phyloP scores from a whole-genome alignment of 2,329 filamentous ascomycete species.

The Colletotrichum sp. region DNA sequence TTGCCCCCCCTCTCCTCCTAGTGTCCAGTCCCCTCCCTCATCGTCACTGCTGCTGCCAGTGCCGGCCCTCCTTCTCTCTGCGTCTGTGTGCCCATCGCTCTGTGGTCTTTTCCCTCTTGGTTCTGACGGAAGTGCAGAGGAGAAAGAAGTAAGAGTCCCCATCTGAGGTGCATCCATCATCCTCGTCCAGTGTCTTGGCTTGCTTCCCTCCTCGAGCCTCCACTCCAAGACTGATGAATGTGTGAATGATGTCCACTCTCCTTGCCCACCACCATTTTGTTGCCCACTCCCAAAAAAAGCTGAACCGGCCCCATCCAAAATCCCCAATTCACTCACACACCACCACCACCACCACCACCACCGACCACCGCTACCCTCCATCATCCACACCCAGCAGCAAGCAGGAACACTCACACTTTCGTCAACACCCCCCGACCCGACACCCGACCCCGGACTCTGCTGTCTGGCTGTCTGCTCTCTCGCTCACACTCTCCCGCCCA shows the following conservation, averaged over 20 bases:
- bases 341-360: background rate
- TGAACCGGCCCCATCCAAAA: background rate
- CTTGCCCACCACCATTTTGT: background rate
- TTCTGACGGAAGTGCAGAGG: background rate
- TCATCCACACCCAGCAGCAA: background rate
- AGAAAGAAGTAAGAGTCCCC: background rate
- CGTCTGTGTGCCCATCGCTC: background rate
- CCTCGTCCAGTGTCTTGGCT: background rate
- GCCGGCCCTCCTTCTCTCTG: background rate
- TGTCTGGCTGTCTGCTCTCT: background rate
- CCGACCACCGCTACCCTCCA: background rate
- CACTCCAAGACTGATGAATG: background rate
- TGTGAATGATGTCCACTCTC: background rate
- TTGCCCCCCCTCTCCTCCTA: background rate
- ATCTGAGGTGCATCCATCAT: slow-evolving; percentile 5
- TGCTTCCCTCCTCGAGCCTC: background rate
- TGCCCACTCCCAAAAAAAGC: background rate
- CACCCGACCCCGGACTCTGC: background rate
- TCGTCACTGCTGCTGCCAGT: background rate
- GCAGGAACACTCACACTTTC: slow-evolving; percentile 2
- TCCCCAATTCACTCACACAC: background rate
- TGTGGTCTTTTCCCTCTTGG: background rate
- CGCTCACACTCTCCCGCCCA: background rate
- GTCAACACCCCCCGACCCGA: background rate
- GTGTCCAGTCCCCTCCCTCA: background rate